Base-by-base conservation (phyloP, 2,329 filamentous ascomycete genomes). In the Colletotrichum paranaense region DNA sequence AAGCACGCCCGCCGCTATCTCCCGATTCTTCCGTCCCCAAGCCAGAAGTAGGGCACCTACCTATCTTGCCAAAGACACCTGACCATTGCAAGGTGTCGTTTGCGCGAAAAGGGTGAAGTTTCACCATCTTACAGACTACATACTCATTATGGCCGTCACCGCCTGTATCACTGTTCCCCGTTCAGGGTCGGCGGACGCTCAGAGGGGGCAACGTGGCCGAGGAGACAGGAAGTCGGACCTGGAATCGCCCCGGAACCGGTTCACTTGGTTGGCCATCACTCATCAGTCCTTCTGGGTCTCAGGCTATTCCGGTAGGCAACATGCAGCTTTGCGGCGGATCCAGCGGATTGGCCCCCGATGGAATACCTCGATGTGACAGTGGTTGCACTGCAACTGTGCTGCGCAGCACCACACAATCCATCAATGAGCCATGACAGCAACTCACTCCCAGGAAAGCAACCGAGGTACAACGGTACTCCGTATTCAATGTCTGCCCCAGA, bases 281-380 rank as follows among this genome's bases (percentile, higher is more conserved):
- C 46, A 49, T 49, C 42, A 35, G n/a, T 30, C 57, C 28, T 56
- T 68, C 58, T 53, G 53, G 69, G 58, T 64, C 67, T 57, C 71
- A 65, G 67, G 71, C 67, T 65, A 57, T 66, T 73, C 46, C 49
- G 71, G 67, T 73, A 67, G 67, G 67, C 67, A 35, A 53, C 38
- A 62, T 73, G 70, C 70, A 73, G 46, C 60, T 66, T 26, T 65
- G 56, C 71, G 62, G 71, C 67, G 71, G 67, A 73, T 62, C 67
- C 67, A 71, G 55, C 62, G 60, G 28, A 62, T 49, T 62, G 67
- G 56, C 56, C 59, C 56, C 67, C 60, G 67, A 62, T 42, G 70
- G 56, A 62, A 65, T 24, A 30, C 68, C 19, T 28, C 19, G 26
- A 42, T 22, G 42, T 46, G 46, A 49, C 59, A 38, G 49, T 52